Conservation (phyloP, 2,329 filamentous ascomycete species). For the Cadophora malorum region DNA sequence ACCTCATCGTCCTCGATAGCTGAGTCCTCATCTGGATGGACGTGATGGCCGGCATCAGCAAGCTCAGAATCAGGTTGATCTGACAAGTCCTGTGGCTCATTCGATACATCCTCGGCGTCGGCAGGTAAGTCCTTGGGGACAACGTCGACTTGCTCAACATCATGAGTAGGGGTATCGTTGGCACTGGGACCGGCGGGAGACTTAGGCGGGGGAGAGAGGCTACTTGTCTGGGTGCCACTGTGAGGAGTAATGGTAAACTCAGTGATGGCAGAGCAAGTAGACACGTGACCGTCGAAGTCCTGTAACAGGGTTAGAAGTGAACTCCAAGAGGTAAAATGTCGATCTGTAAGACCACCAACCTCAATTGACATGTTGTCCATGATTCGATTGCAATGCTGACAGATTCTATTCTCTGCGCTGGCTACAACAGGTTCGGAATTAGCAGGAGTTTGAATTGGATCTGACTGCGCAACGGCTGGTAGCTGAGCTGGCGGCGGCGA, state of each 20-base stretch:
- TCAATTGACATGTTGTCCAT: constrained; percentile 19
- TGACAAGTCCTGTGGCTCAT: background rate
- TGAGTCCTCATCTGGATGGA: background rate
- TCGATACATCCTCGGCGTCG: background rate
- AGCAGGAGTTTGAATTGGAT: constrained; percentile 23
- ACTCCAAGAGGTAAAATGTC: background rate
- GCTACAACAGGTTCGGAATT: constrained; percentile 24
- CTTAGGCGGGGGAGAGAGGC: constrained; percentile 35
- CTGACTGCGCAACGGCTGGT: constrained; percentile 20
- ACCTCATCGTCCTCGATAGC: background rate
- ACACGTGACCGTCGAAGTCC: constrained; percentile 43
- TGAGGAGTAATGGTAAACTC: constrained; percentile 23
- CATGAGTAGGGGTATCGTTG: background rate
- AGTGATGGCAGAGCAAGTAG: constrained; percentile 34
- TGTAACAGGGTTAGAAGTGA: constrained; percentile 37
- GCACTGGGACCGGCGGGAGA: constrained; percentile 15
- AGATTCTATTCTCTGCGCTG: constrained; percentile 22
- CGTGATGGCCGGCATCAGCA: constrained; percentile 2
- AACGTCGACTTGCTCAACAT: background rate
- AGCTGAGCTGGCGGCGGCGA: constrained; percentile 15
- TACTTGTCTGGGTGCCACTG: constrained; percentile 35
- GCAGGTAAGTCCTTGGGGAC: background rate
- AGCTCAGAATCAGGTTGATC: background rate
- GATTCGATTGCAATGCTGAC: constrained; percentile 25
- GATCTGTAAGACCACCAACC: constrained; percentile 2